A percentile compares a stretch with the other conserved stretches of the same genome.
Evolutionary conservation across 2,329 filamentous ascomycete genomes (phyloP).

Genomic region (Aspergillus neoniger): DNA sequence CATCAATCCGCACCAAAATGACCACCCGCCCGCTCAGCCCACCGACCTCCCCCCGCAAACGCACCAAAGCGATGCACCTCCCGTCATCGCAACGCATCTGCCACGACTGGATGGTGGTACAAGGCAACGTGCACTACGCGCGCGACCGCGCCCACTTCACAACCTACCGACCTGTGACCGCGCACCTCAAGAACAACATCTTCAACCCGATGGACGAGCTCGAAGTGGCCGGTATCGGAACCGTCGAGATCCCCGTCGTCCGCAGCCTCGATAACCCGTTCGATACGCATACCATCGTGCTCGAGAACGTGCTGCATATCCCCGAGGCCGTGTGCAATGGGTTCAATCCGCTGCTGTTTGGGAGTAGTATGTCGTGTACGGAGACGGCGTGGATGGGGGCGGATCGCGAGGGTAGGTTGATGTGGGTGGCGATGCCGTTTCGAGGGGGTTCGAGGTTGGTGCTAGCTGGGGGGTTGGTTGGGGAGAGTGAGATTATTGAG

Average conservation of each 20-base stretch:
- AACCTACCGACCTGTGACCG: conserved; percentile 30
- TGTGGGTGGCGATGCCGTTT: conserved; percentile 25
- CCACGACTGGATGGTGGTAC: conserved; percentile 35
- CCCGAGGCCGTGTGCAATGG: conserved; percentile 39
- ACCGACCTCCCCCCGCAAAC: neutral
- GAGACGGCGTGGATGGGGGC: conserved; percentile 24
- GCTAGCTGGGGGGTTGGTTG: conserved; percentile 11
- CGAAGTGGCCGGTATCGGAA: conserved; percentile 34
- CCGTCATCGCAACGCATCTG: conserved; percentile 41
- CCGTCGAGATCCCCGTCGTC: conserved; percentile 33
- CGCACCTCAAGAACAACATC: conserved; percentile 22
- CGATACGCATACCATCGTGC: conserved; percentile 25
- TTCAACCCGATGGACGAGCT: conserved; percentile 28
- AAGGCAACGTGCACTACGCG: conserved; percentile 36
- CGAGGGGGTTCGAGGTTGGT: conserved; percentile 23
- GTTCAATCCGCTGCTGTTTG: conserved; percentile 28
- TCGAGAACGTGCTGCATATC: conserved; percentile 39
- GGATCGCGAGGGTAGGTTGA: conserved; percentile 15
- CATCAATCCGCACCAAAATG: neutral
- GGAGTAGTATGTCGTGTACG: conserved; percentile 28
- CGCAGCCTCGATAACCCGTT: conserved; percentile 20
- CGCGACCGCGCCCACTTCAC: conserved; percentile 35
- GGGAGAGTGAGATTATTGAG: conserved; percentile 27
- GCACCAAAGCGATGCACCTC: neutral
- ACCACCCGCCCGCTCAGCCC: conserved; percentile 1